These are phyloP conservation scores for Rutstroemia sp. DNA, from an alignment of 2,329 filamentous ascomycete genomes.

Conservation along the genomic window DNA sequence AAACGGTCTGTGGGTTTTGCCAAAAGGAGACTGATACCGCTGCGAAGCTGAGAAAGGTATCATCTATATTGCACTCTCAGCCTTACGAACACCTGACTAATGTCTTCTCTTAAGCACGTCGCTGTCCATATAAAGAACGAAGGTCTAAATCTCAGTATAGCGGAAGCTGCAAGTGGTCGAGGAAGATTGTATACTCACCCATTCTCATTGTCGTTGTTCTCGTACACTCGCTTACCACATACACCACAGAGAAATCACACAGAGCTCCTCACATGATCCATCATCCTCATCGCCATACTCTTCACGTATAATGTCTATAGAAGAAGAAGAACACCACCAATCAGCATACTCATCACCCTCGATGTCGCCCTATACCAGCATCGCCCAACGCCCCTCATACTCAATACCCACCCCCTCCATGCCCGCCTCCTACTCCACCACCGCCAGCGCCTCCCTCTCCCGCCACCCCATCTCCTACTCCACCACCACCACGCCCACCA, in stretches of 20 bases:
- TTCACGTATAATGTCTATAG: background rate
- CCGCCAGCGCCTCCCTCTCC: constrained; percentile 11
- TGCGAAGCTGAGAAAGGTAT: constrained; percentile 26
- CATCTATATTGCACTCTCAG: background rate
- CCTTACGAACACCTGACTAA: too few relatives aligned
- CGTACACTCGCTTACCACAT: background rate
- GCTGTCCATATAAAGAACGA: constrained; percentile 28
- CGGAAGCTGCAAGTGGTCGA: constrained; percentile 24
- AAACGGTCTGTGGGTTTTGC: constrained; percentile 26
- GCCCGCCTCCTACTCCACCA: constrained; percentile 9
- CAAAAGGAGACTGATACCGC: constrained; percentile 27
- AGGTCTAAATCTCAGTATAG: constrained; percentile 22
- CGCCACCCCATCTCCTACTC: constrained; percentile 18
- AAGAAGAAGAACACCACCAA: background rate
- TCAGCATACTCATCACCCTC: background rate
- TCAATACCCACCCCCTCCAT: constrained; percentile 12
- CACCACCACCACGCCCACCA: constrained; percentile 1
- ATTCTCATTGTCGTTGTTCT: background rate
- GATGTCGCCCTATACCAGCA: background rate
- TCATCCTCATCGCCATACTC: background rate
- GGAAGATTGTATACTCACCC: constrained; percentile 22
- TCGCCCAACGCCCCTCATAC: background rate
- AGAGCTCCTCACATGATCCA: constrained; percentile 1
- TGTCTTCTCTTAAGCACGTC: constrained; percentile 18
- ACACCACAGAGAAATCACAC: background rate